phyloP scores from a whole-genome alignment of 192 early-diverging fungal genomes.

The Entomortierella lignicola region DNA sequence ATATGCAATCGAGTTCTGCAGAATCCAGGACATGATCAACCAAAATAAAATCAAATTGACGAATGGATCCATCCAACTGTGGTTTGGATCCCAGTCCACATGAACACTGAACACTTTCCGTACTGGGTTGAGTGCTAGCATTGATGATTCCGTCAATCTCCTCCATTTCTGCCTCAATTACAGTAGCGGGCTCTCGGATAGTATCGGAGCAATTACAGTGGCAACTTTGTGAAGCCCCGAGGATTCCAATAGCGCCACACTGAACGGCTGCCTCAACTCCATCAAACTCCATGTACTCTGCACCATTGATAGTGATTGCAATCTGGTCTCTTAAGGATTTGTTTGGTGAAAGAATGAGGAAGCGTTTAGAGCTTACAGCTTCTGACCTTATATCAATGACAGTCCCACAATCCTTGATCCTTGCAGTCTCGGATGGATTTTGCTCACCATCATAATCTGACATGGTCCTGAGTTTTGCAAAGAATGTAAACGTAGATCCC shows the following conservation, averaged over 20 bases:
- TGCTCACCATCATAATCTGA: slow-evolving; percentile 19
- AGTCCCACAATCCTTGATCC: slow-evolving; percentile 29
- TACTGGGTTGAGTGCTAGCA: too few species aligned
- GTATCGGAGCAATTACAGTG: background rate
- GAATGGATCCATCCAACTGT: background rate
- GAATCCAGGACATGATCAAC: slow-evolving; percentile 50
- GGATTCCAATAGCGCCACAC: slow-evolving; percentile 13
- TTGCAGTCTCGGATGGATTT: slow-evolving; percentile 20
- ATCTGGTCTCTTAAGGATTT: slow-evolving; percentile 22
- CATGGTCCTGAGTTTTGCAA: slow-evolving; percentile 26
- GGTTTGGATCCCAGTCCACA: background rate
- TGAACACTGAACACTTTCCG: background rate
- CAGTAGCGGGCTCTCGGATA: background rate
- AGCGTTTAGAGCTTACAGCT: background rate
- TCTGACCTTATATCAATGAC: slow-evolving; percentile 5
- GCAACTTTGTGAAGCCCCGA: background rate
- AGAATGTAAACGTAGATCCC: slow-evolving; percentile 57
- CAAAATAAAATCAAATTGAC: slow-evolving; percentile 46
- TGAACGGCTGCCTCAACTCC: slow-evolving; percentile 20
- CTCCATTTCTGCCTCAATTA: too few species aligned
- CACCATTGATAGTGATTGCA: background rate
- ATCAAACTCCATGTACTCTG: slow-evolving; percentile 28
- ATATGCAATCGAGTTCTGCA: slow-evolving; percentile 36
- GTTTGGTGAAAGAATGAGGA: slow-evolving; percentile 40
- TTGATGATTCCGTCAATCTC: too few species aligned